Evolutionary conservation across 2,329 filamentous ascomycete genomes (phyloP).

Genomic region (Cladophialophora exuberans): DNA sequence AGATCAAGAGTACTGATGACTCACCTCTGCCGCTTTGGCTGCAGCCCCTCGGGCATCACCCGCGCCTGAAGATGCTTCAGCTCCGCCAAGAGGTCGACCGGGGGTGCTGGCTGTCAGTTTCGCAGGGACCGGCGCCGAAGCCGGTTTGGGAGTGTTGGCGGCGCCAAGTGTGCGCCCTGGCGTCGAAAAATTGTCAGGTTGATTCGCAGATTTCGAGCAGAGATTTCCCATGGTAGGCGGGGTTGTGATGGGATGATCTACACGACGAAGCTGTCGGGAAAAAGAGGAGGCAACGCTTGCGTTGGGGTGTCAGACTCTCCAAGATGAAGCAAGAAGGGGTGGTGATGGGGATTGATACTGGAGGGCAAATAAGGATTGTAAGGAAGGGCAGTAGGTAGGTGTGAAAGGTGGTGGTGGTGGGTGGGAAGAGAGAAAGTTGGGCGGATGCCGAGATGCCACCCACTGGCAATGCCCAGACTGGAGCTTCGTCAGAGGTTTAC

Average conservation of each 20-base stretch:
- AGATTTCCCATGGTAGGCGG: slow-evolving; percentile 78
- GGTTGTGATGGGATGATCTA: neutral
- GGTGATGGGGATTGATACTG: no score
- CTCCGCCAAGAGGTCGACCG: slow-evolving; percentile 67
- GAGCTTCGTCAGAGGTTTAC: no score
- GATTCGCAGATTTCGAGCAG: slow-evolving; percentile 71
- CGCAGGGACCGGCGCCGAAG: slow-evolving; percentile 54
- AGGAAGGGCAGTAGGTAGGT: no score
- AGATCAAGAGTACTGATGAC: slow-evolving; percentile 36
- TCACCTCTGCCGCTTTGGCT: slow-evolving; percentile 81
- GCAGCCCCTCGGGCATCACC: slow-evolving; percentile 71
- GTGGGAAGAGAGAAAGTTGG: no score
- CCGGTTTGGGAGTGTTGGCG: slow-evolving; percentile 45
- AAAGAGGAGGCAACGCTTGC: neutral
- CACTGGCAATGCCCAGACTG: no score
- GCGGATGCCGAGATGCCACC: no score
- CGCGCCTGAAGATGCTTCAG: slow-evolving; percentile 39
- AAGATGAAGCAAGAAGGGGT: no score
- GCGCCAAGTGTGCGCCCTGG: slow-evolving; percentile 74
- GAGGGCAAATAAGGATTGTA: no score
- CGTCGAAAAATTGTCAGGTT: slow-evolving; percentile 67
- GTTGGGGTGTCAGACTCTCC: neutral
- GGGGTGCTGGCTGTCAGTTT: slow-evolving; percentile 48
- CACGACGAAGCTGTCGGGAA: neutral
- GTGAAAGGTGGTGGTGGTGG: no score